phyloP scores from a whole-genome alignment of 352 stramenopile genomes.

The Globisporangium cederbergense region DNA sequence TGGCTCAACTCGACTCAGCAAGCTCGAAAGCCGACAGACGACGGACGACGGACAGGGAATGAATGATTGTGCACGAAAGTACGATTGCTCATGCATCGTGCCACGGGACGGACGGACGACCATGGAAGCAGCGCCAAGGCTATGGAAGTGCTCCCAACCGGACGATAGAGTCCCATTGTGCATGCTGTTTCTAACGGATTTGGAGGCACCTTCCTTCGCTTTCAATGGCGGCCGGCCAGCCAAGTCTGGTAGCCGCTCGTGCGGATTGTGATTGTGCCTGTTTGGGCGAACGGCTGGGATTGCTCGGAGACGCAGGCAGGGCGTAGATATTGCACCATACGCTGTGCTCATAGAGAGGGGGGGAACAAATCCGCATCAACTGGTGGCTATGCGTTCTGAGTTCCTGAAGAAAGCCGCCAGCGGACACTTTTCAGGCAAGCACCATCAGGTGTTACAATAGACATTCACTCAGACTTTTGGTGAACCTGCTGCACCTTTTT shows the following conservation, averaged over 20 bases:
- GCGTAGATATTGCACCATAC: background rate
- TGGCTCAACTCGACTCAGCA: background rate
- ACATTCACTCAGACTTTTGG: slow-evolving; percentile 6
- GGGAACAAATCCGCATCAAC: background rate
- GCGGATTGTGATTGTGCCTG: background rate
- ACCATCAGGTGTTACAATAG: background rate
- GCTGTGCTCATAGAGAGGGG: background rate
- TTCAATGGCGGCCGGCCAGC: no score
- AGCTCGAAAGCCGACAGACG: background rate
- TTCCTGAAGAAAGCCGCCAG: background rate
- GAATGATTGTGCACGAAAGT: slow-evolving; percentile 3
- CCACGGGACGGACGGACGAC: background rate
- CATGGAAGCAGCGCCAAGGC: background rate
- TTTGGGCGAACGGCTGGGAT: background rate
- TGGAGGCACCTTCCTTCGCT: background rate
- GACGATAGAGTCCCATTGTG: slow-evolving; percentile 10
- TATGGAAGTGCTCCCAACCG: background rate
- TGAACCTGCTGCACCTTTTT: background rate
- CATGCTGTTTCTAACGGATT: background rate
- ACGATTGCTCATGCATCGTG: background rate
- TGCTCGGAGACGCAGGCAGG: background rate
- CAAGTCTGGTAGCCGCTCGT: background rate
- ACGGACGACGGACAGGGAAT: background rate
- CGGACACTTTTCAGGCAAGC: background rate
- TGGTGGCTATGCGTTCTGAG: background rate